Evolutionary conservation across 192 early-diverging fungal genomes (phyloP).

Genomic region (Jimgerdemannia lactiflua): DNA sequence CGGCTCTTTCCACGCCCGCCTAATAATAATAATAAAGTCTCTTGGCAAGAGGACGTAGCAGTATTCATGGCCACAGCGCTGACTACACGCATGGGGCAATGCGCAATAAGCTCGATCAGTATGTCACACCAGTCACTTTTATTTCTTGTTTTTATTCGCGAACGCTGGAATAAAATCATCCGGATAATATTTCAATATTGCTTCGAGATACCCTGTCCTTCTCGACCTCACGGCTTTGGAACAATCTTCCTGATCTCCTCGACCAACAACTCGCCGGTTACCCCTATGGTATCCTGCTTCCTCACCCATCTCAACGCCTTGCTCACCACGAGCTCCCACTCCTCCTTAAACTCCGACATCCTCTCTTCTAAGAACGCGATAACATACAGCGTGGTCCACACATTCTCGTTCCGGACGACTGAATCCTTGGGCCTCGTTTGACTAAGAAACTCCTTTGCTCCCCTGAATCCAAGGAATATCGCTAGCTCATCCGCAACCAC

Average conservation of each 20-base stretch:
- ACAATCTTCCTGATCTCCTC: not conserved
- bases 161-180: no score
- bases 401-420: conserved; percentile 2
- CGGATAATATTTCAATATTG: no score
- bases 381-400: conserved; percentile 5
- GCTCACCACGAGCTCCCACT: not conserved
- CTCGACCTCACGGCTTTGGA: not conserved
- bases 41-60: no score
- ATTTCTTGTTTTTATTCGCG: no score
- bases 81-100: no score
- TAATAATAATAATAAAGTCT: no score
- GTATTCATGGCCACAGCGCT: no score
- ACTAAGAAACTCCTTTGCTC: not conserved
- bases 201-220: no score
- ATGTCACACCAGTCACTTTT: no score
- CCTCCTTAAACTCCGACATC: not conserved
- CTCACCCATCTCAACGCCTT: not conserved
- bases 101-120: no score
- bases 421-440: not conserved
- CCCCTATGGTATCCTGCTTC: not conserved
- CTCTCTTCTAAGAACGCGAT: not conserved
- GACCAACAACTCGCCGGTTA: not conserved
- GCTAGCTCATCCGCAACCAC: not conserved
- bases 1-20: no score
- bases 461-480: conserved; percentile 3